Base-by-base conservation (phyloP, 768 basidiomycete species). In the Suillus bovinus region DNA sequence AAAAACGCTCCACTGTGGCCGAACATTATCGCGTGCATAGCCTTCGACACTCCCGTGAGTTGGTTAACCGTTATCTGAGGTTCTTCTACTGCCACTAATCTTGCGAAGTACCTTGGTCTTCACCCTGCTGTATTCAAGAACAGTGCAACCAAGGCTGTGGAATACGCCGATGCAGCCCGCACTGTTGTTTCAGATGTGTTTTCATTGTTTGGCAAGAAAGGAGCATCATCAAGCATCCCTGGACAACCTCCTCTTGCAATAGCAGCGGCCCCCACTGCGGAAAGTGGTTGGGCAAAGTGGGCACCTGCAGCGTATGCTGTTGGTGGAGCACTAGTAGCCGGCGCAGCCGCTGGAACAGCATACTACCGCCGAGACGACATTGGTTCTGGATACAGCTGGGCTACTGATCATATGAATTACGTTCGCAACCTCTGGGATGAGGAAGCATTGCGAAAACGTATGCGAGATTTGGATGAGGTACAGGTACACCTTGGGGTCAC, bases 1-100 rank as follows among this genome's bases (percentile, higher is more conserved):
- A 77, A 77, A 56, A 71, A 75, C 13, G 86, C 86, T 3, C 87
- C 90, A 0, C 74, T 96, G 5, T 98, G 95, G 95, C 96, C 95
- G 2, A 87, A 84, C 58, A 90, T 97, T 60, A 83, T 96, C 27
- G 94, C 89, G 0, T 88, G 87, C 64, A 78, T 94, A 53, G 89
- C 94, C 7, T 96, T 90, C 70, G 95, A 98, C 70, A 96, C 96
- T 0, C 96, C 95, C 11, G 94, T 93, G 74, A 69, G 86, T 71
- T 36, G 57, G n/a, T n/a, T 66, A 6, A 29, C 38, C 29, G 10
- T 52, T 9, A 62, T 59, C 29, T 49, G 38, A 33, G 44, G 20
- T 38, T 44, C 29, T 42, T 54, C n/a, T 9, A 42, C 8, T 17
- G 22, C 55, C 63, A 38, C 22, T 9, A 13, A 47, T 62, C 9